Conservation (phyloP, 176 grass and related monocot genomes). For the Elymus sibiricus region DNA sequence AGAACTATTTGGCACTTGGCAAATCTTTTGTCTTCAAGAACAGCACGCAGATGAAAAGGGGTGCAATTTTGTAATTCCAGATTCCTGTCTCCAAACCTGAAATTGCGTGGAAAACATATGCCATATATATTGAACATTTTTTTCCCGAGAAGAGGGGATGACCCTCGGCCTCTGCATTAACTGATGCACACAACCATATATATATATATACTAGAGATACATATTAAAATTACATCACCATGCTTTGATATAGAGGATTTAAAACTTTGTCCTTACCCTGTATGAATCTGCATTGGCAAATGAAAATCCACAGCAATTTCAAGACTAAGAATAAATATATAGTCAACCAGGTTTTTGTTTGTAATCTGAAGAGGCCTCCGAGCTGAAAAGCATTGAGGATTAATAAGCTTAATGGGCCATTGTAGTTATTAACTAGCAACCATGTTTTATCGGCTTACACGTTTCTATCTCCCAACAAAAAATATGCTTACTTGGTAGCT, state of each 20-base stretch:
- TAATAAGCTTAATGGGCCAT: neutral
- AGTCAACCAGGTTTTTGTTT: conserved; percentile 91
- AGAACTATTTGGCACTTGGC: conserved; percentile 81
- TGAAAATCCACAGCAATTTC: conserved; percentile 55
- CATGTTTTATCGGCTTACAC: neutral
- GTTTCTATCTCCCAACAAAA: neutral
- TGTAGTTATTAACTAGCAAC: too few relatives aligned
- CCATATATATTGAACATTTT: conserved; percentile 1
- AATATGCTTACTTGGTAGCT: conserved; percentile 50
- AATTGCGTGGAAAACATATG: conserved; percentile 16
- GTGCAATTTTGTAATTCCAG: conserved; percentile 77
- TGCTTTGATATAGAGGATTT: neutral
- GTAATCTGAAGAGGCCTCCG: conserved; percentile 60
- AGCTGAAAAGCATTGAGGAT: conserved; percentile 58
- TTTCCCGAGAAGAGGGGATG: too few relatives aligned
- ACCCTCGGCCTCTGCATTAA: too few relatives aligned
- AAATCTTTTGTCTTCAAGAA: conserved; percentile 91
- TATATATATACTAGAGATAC: neutral
- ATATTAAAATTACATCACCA: conserved; percentile 10
- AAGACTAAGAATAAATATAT: conserved; percentile 80
- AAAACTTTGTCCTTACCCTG: conserved; percentile 57
- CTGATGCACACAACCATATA: too few relatives aligned
- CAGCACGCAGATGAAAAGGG: conserved; percentile 67
- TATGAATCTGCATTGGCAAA: conserved; percentile 90
- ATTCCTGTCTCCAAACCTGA: conserved; percentile 93